Base-by-base conservation (phyloP, 1,139 yeast genomes). In the Diutina sp. region DNA sequence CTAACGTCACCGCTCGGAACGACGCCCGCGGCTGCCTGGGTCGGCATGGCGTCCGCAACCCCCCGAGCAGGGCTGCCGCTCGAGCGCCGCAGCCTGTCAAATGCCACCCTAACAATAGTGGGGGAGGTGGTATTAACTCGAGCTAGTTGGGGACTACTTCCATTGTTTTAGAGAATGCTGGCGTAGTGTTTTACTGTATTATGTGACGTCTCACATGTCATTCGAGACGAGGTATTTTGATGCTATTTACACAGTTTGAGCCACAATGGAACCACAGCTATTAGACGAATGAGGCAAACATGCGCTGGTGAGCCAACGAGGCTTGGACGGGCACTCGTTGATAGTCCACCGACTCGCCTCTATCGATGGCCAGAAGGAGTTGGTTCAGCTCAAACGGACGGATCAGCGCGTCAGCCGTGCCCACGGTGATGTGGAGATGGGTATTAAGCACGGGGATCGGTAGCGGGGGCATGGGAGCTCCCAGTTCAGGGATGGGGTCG, bases 401-500 rank as follows among this genome's bases (percentile, higher is more conserved):
- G 21, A 50, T 50, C n/a, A 4, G n/a, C 16, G 28, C 53, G 44
- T 72, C 64, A 4, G 73, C 67, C 0, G 90, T 80, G 0, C 95
- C 97, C 8, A 91, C 65, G 0, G 99, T 91, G 38, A 91, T 79
- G 67, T 93, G 99, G 0, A 86, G 77, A 58, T 67, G 66, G 55
- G 67, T 65, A 63, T 84, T 87, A 1, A 78, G 69, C 5, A 67
- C 59, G 2, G 61, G 55, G 69, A 71, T 5, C 58, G 64, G 64
- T 4, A 16, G 9, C 8, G 76, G 62, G 7, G 0, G 65, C 59
- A 8, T 61, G 61, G 1, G 61, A 59, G 1, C 67, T 56, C 1
- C 65, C 61, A 11, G 3, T 35, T 35, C 14, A 11, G 64, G 14
- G 62, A 61, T 1, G 66, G 48, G 2, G 2, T 35, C 51, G 16